phyloP scores from a whole-genome alignment of 2,329 filamentous ascomycete species.

The Alternaria longipes region DNA sequence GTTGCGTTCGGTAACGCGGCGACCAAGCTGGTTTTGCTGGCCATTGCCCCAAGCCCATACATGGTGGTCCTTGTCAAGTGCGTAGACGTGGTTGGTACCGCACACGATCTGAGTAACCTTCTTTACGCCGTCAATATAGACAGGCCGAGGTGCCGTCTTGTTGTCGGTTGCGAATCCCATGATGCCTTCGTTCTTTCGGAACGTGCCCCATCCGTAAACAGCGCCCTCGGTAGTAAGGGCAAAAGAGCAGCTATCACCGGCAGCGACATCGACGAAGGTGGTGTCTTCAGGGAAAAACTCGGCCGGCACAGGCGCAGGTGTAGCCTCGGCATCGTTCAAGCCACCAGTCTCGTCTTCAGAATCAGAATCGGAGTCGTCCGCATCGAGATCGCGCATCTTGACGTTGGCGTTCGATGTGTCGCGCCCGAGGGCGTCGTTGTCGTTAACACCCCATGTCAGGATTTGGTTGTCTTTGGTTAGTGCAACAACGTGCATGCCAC shows the following conservation, averaged over 20 bases:
- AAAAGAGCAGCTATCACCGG: conserved; percentile 79
- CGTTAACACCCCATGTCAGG: conserved; percentile 87
- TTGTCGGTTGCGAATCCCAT: conserved; percentile 68
- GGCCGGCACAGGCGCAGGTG: conserved; percentile 66
- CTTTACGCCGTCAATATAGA: conserved; percentile 69
- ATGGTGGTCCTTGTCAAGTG: conserved; percentile 70
- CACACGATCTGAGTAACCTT: conserved; percentile 71
- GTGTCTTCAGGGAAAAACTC: conserved; percentile 69
- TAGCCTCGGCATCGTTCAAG: conserved; percentile 77
- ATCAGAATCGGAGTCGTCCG: conserved; percentile 56
- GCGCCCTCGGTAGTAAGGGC: conserved; percentile 77
- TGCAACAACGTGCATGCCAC: conserved; percentile 83
- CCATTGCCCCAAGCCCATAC: conserved; percentile 77
- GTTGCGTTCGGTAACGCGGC: conserved; percentile 68
- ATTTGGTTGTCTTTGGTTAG: conserved; percentile 83
- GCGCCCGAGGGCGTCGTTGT: conserved; percentile 81
- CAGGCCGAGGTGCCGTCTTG: conserved; percentile 53
- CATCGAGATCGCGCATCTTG: conserved; percentile 63
- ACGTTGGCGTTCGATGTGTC: conserved; percentile 73
- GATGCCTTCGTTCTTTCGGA: conserved; percentile 73
- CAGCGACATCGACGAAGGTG: conserved; percentile 72
- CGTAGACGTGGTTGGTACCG: conserved; percentile 76
- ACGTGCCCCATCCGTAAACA: conserved; percentile 87
- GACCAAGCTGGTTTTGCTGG: conserved; percentile 76
- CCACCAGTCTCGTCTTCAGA: conserved; percentile 67